phyloP scores from a whole-genome alignment of 495 filamentous ascomycete genomes.

The Penicillium fimorum region DNA sequence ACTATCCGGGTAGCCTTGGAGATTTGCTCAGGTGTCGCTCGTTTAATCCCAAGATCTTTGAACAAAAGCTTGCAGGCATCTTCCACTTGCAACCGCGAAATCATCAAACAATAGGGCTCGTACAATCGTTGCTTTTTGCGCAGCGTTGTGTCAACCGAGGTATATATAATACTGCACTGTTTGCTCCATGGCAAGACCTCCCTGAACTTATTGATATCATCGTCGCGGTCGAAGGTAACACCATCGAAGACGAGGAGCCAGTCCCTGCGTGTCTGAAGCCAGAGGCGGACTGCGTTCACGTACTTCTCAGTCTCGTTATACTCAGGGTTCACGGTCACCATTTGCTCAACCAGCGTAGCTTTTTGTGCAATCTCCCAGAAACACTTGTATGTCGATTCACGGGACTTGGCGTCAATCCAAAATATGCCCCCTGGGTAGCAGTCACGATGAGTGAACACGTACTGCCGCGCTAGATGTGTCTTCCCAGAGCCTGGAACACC shows the following conservation, averaged over 20 bases:
- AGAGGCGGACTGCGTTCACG: conserved; percentile 60
- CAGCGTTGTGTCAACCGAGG: conserved; percentile 65
- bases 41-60: conserved; percentile 53
- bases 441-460: conserved; percentile 65
- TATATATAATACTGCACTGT: conserved; percentile 73
- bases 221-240: conserved; percentile 60
- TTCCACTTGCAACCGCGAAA: conserved; percentile 58
- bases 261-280: conserved; percentile 66
- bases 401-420: conserved; percentile 72
- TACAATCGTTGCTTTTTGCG: conserved; percentile 67
- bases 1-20: conserved; percentile 65
- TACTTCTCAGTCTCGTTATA: conserved; percentile 52
- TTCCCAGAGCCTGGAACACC: conserved; percentile 78
- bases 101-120: conserved; percentile 69
- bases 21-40: conserved; percentile 54
- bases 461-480: conserved; percentile 78
- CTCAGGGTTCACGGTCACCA: conserved; percentile 36
- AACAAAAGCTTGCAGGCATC: conserved; percentile 59
- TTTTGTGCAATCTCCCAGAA: conserved; percentile 76
- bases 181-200: conserved; percentile 69
- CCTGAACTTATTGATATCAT: conserved; percentile 55
- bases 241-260: conserved; percentile 81
- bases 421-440: conserved; percentile 75
- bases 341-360: conserved; percentile 49
- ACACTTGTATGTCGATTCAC: conserved; percentile 60